Conservation (phyloP, 164 flowering plant genomes). For the Sextonia rubra region DNA sequence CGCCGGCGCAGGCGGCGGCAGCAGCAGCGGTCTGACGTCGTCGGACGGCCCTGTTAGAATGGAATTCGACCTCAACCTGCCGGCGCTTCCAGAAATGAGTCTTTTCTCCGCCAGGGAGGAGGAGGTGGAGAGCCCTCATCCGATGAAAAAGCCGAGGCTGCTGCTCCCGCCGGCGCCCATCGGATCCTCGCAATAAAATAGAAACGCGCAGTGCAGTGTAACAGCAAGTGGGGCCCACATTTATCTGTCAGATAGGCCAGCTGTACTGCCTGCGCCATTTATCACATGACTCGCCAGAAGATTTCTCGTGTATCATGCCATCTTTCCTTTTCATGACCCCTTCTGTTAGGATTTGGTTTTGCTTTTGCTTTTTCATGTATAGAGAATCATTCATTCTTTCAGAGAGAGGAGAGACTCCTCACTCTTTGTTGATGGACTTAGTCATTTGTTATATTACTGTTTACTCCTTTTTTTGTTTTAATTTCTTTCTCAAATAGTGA, state of each 20-base stretch:
- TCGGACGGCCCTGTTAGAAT: constrained; percentile 23
- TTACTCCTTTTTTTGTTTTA: no score
- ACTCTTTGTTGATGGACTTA: no score
- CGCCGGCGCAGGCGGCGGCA: constrained; percentile 7
- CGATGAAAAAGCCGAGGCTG: neutral
- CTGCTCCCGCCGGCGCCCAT: neutral
- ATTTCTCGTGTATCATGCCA: no score
- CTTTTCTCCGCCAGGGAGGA: constrained; percentile 27
- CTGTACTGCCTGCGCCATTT: no score
- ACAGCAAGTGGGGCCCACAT: no score
- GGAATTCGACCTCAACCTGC: constrained; percentile 59
- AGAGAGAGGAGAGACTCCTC: neutral
- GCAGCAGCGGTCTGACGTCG: constrained; percentile 6
- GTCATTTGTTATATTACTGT: no score
- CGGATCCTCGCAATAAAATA: neutral
- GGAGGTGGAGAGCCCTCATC: constrained; percentile 49
- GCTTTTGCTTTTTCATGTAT: neutral
- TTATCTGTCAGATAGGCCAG: no score
- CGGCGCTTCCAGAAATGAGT: constrained; percentile 50
- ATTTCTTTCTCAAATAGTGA: no score
- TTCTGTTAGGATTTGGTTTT: neutral
- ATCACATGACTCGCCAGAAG: no score
- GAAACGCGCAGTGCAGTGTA: no score
- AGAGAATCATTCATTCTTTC: neutral
- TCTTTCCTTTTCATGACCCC: neutral